Evolutionary conservation across 2,329 filamentous ascomycete genomes (phyloP).

Genomic region (Exutisphaerella laricina): DNA sequence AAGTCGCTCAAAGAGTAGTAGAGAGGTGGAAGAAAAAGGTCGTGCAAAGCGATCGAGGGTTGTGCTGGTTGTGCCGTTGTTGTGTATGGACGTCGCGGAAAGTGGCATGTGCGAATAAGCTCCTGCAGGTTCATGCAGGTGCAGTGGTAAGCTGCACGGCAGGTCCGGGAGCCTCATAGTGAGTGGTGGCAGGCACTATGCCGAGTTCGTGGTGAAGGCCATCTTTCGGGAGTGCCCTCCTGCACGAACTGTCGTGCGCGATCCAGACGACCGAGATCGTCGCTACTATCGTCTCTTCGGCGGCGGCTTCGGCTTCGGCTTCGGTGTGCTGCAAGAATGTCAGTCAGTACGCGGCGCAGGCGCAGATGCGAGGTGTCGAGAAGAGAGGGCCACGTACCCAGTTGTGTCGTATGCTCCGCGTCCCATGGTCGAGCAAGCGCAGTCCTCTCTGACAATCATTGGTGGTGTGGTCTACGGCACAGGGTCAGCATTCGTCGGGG

Average conservation of each 20-base stretch:
- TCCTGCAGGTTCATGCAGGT: neutral
- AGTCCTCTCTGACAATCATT: constrained; percentile 41
- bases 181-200: too few species aligned
- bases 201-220: neutral
- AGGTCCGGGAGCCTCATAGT: constrained; percentile 3
- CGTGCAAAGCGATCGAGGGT: neutral
- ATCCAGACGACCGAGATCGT: neutral
- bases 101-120: neutral
- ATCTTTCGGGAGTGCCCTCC: neutral
- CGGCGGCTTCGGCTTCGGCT: constrained; percentile 40
- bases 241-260: neutral
- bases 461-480: constrained; percentile 15
- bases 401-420: constrained; percentile 47
- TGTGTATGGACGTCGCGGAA: too few species aligned
- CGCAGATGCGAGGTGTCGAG: constrained; percentile 3
- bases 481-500: constrained; percentile 12
- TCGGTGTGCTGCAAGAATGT: constrained; percentile 33
- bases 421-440: constrained; percentile 40
- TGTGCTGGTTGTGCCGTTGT: neutral
- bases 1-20: neutral
- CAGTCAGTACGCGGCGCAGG: constrained; percentile 9
- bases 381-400: too few species aligned
- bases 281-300: constrained; percentile 22
- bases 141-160: constrained; percentile 5
- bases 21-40: neutral